Evolutionary conservation across 2,329 filamentous ascomycete genomes (phyloP).

Genomic region (Gyromitra esculenta): DNA sequence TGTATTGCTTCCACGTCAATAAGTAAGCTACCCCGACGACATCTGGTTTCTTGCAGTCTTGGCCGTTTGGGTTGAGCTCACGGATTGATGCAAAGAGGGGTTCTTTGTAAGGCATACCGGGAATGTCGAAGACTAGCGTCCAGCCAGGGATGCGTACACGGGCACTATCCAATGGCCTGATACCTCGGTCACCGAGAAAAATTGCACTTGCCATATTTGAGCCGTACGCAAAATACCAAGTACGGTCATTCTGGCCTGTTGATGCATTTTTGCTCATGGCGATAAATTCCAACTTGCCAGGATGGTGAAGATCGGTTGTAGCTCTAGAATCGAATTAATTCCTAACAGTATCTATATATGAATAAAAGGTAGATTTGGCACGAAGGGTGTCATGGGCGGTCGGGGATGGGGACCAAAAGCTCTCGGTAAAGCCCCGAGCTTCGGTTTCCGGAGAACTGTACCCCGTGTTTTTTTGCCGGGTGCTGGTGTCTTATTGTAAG

Average conservation of each 20-base stretch:
- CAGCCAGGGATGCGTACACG: conserved; percentile 2
- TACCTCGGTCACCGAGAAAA: conserved; percentile 8
- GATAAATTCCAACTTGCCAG: neutral
- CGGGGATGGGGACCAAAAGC: neutral
- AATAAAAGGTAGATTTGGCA: neutral
- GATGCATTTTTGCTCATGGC: conserved; percentile 1
- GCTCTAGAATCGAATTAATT: neutral
- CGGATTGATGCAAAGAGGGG: conserved; percentile 14
- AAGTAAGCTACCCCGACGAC: conserved; percentile 90
- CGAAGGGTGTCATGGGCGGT: neutral
- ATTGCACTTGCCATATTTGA: conserved; percentile 3
- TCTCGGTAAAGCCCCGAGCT: neutral
- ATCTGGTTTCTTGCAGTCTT: neutral
- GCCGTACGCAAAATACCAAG: conserved; percentile 12
- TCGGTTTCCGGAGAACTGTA: neutral
- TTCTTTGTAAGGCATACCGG: conserved; percentile 14
- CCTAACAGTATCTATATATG: neutral
- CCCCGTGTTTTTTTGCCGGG: neutral
- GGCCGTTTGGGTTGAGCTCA: neutral
- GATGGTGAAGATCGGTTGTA: neutral
- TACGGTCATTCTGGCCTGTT: neutral
- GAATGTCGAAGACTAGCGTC: conserved; percentile 8
- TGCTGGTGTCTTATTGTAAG: no score
- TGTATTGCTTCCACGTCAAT: conserved; percentile 82
- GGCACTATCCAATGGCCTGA: neutral